Evolutionary conservation across 139 green algal species (phyloP).

Genomic region (Closterium sp.): DNA sequence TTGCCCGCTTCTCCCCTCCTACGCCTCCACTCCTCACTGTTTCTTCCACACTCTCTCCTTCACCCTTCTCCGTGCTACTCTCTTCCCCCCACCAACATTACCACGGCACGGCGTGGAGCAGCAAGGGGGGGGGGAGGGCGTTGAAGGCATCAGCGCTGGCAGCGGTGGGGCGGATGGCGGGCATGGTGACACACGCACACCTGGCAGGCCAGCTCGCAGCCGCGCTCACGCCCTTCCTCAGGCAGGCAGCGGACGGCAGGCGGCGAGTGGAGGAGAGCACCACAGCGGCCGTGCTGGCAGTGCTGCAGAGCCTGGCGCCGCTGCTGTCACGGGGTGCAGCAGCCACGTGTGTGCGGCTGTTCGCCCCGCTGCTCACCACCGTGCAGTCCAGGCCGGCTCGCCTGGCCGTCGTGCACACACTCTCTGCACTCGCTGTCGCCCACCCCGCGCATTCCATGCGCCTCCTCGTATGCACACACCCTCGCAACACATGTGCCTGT

Average conservation of each 20-base stretch:
- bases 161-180: conserved; percentile 13
- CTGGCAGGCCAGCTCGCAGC: background rate
- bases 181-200: background rate
- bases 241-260: background rate
- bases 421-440: background rate
- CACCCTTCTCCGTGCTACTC: background rate
- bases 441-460: background rate
- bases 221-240: conserved; percentile 14
- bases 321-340: background rate
- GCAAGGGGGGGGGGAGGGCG: background rate
- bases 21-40: background rate
- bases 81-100: background rate
- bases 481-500: no score
- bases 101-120: background rate
- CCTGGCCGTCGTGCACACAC: background rate
- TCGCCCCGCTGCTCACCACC: conserved; percentile 4
- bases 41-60: background rate
- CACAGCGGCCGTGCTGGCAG: background rate
- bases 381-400: background rate
- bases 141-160: background rate
- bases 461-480: background rate
- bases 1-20: background rate
- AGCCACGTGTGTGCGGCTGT: background rate
- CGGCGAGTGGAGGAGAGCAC: conserved; percentile 19
- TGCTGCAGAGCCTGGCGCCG: conserved; percentile 1